These are phyloP conservation scores for Endoconidiophora laricicola DNA, from an alignment of 2,329 filamentous ascomycete species.

Conservation along the genomic window DNA sequence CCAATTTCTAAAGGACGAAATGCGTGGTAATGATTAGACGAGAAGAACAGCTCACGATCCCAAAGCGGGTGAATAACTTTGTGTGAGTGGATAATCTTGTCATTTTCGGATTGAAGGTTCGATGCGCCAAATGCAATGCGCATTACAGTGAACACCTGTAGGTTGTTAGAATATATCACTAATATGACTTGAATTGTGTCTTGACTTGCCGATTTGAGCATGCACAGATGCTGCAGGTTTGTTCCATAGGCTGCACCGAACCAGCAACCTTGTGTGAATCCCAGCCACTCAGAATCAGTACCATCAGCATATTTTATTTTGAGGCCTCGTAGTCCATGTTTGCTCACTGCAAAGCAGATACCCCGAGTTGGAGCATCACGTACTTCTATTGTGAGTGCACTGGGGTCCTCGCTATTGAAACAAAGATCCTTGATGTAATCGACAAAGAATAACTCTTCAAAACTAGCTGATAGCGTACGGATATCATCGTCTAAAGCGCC, in stretches of 20 bases:
- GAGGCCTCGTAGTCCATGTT: constrained; percentile 10
- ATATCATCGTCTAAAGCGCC: constrained; percentile 1
- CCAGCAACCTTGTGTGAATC: constrained; percentile 9
- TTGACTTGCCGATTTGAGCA: constrained; percentile 8
- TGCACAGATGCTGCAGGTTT: constrained; percentile 8
- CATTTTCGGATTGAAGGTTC: constrained; percentile 10
- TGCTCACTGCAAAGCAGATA: constrained; percentile 11
- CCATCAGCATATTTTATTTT: constrained; percentile 11
- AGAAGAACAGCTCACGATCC: constrained; percentile 8
- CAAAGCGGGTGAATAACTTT: constrained; percentile 11
- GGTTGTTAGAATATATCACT: background rate
- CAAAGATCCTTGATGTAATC: constrained; percentile 10
- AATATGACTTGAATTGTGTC: background rate
- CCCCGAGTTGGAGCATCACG: constrained; percentile 2
- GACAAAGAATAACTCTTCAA: constrained; percentile 11
- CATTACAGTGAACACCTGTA: constrained; percentile 9
- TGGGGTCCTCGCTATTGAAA: background rate
- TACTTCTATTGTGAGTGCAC: background rate
- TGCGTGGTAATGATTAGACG: constrained; percentile 3
- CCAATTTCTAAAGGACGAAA: constrained; percentile 8
- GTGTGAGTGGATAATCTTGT: constrained; percentile 4
- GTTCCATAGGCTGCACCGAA: constrained; percentile 9
- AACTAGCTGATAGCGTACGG: constrained; percentile 2
- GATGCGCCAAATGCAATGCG: constrained; percentile 10
- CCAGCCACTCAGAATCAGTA: constrained; percentile 8